These are phyloP conservation scores for Eucalyptus caleyi DNA, from an alignment of 345 rosid species.

Conservation along the genomic window DNA sequence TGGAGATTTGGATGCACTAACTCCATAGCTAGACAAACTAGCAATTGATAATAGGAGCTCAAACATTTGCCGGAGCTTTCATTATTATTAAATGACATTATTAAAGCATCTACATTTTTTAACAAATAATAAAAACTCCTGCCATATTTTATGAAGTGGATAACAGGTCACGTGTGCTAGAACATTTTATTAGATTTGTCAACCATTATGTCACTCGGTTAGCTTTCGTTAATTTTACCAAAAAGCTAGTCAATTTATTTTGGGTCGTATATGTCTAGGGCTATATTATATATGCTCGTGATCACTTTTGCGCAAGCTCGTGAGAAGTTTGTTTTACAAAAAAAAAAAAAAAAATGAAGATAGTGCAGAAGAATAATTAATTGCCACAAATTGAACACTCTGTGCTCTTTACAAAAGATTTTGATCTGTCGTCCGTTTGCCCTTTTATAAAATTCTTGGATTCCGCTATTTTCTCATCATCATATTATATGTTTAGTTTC, in stretches of 20 bases:
- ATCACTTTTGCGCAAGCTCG: background rate
- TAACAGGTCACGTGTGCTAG: background rate
- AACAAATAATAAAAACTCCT: background rate
- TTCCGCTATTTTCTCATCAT: background rate
- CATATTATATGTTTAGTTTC: background rate
- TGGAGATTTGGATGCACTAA: background rate
- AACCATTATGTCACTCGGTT: background rate
- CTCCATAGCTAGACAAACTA: background rate
- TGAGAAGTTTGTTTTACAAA: rapidly evolving
- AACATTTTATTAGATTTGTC: background rate
- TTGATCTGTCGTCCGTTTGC: background rate
- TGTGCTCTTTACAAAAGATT: background rate
- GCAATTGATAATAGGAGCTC: background rate
- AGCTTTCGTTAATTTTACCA: background rate
- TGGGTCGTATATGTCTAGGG: background rate
- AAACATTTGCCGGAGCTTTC: background rate
- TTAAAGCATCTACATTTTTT: background rate
- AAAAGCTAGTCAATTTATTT: background rate
- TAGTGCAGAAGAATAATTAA: background rate
- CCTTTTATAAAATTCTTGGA: background rate
- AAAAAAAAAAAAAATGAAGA: background rate
- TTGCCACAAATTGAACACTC: background rate
- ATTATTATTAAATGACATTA: background rate
- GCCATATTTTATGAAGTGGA: background rate
- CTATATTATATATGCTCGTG: background rate